These are phyloP conservation scores for Mycena pura DNA, from an alignment of 768 basidiomycete species.

Conservation along the genomic window DNA sequence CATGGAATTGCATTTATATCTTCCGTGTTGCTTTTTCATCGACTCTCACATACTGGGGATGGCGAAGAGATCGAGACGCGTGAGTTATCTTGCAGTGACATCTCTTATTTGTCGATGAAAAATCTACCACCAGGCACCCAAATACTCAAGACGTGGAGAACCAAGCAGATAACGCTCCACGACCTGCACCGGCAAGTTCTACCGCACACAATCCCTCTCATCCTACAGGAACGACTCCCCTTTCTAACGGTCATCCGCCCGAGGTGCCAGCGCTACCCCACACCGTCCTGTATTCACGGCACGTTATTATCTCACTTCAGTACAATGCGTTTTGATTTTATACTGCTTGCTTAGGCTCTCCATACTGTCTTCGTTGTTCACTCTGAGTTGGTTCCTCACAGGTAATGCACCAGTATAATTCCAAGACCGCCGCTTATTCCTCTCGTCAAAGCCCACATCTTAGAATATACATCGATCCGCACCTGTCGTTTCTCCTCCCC, in stretches of 20 bases:
- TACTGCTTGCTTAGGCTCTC: constrained; percentile 20
- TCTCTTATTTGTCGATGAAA: neutral
- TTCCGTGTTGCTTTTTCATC: constrained; percentile 51
- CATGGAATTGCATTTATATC: constrained; percentile 65
- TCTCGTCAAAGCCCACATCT: constrained; percentile 61
- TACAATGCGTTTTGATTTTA: constrained; percentile 30
- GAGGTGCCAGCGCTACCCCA: constrained; percentile 33
- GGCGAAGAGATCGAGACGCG: constrained; percentile 39
- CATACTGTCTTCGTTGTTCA: constrained; percentile 65
- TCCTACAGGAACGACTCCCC: neutral
- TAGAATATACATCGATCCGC: constrained; percentile 77
- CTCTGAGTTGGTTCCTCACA: constrained; percentile 83
- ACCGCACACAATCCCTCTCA: neutral
- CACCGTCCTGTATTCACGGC: constrained; percentile 48
- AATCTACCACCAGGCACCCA: constrained; percentile 10
- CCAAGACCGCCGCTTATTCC: neutral
- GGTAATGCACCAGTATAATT: neutral
- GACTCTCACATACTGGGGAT: constrained; percentile 59
- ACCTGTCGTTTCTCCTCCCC: constrained; percentile 78
- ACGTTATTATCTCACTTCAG: constrained; percentile 33
- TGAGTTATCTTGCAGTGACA: constrained; percentile 25
- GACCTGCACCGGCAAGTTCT: neutral
- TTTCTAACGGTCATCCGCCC: constrained; percentile 6
- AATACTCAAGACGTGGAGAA: constrained; percentile 17
- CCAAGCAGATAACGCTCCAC: neutral